Base-by-base conservation (phyloP, 108 stramenopile genomes). In the Chaetoceros muelleri region DNA sequence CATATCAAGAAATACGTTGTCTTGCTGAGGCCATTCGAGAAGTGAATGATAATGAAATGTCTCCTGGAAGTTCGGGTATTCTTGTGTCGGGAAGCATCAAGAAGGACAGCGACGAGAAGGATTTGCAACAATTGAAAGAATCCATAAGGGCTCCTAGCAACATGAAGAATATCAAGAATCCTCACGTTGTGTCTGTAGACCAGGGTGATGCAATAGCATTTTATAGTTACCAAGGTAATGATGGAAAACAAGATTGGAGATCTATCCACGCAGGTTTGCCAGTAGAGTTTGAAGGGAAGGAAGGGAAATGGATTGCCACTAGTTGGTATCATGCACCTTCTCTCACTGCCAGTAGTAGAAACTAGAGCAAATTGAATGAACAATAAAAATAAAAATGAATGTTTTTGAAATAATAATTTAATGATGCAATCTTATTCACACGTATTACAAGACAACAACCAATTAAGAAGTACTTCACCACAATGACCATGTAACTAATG, bases 171-270 rank as follows among this genome's bases (percentile, higher is more conserved):
- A n/a, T n/a, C n/a, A n/a, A n/a, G n/a, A 40, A 53, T 48, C 5
- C 62, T 3, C 28, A 59, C 57, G 27, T 45, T 55, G 24, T 54
- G 2, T 27, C 28, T 18, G 54, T 72, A 16, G 30, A 69, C 10
- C 25, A 44, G 13, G 81, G 81, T 13, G 81, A 82, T 65, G 75
- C 81, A 2, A 53, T 82, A 18, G 81, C 77, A 18, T 82, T 79
- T 55, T 82, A 73, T 53, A 76, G 61, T 56, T 78, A 75, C 25
- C 31, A 40, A 8, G 13, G 8, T 10, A 62, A 61, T 23, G 73
- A 71, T 51, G 57, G 28, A n/a, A 25, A 45, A 17, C 28, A 62
- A 19, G 71, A 82, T 52, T 82, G 81, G 81, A 61, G 53, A 25
- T 53, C 81, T 21, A 34, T 82, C 23, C 81, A 82, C 64, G 62